These are phyloP conservation scores for Wickerhamiella pararugosa DNA, from an alignment of 1,139 yeast species.

Conservation along the genomic window DNA sequence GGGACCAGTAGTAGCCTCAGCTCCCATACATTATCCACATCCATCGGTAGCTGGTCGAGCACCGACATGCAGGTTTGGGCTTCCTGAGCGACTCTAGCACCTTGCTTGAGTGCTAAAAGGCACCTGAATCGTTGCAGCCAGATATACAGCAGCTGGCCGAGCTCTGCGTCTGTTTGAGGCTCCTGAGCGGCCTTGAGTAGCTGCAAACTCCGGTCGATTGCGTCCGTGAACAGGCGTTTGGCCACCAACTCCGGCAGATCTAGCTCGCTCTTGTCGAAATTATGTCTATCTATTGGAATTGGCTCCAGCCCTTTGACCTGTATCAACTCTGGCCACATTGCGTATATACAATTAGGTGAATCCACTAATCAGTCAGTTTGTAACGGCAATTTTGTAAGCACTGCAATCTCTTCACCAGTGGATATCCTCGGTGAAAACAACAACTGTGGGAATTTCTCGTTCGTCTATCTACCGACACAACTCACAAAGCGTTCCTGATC, in stretches of 20 bases:
- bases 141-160: constrained; percentile 8
- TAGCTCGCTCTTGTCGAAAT: not conserved
- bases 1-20: constrained; percentile 14
- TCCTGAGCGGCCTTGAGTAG: constrained; percentile 4
- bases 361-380: too few relatives aligned
- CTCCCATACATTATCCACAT: constrained; percentile 10
- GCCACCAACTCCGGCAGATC: constrained; percentile 4
- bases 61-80: constrained; percentile 8
- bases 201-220: constrained; percentile 7
- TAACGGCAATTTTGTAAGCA: too few relatives aligned
- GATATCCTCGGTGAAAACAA: too few relatives aligned
- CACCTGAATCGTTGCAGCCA: constrained; percentile 15
- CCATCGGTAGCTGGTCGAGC: constrained; percentile 8
- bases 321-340: too few relatives aligned
- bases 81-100: constrained; percentile 16
- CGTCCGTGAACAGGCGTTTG: constrained; percentile 8
- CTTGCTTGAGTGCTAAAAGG: constrained; percentile 12
- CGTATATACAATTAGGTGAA: too few relatives aligned
- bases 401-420: too few relatives aligned
- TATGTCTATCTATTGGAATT: too few relatives aligned
- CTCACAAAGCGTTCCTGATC: too few relatives aligned
- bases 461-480: too few relatives aligned
- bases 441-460: too few relatives aligned
- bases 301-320: too few relatives aligned
- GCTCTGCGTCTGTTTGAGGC: constrained; percentile 5